Conservation (phyloP, 805 yeast genomes). For the Sugiyamaella qingdaonensis region DNA sequence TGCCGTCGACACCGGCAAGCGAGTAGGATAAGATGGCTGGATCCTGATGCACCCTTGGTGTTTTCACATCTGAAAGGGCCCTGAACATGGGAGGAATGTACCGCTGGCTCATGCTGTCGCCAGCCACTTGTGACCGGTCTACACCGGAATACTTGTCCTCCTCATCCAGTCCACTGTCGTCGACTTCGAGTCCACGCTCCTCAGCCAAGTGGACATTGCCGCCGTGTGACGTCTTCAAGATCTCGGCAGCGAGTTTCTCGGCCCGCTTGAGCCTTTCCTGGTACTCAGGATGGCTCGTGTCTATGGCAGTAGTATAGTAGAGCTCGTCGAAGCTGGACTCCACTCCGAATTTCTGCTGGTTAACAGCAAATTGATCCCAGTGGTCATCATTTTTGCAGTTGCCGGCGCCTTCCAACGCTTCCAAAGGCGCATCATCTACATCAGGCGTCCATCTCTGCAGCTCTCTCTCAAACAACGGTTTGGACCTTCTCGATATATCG, state of each 20-base stretch:
- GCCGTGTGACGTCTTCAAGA: slow-evolving; percentile 58
- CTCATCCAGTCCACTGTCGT: slow-evolving; percentile 89
- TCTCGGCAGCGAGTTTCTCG: slow-evolving; percentile 75
- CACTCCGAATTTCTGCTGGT: slow-evolving; percentile 84
- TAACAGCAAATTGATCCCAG: slow-evolving; percentile 97
- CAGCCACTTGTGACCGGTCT: slow-evolving; percentile 39
- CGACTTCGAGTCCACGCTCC: slow-evolving; percentile 75
- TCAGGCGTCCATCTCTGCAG: slow-evolving; percentile 86
- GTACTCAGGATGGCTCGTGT: slow-evolving; percentile 71
- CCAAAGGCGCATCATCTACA: slow-evolving; percentile 29
- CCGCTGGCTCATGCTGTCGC: slow-evolving; percentile 1
- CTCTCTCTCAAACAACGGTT: slow-evolving; percentile 56
- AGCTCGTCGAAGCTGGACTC: slow-evolving; percentile 80
- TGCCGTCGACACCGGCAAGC: slow-evolving; percentile 13
- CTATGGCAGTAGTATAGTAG: slow-evolving; percentile 75
- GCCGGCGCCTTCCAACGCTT: slow-evolving; percentile 35
- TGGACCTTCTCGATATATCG: slow-evolving; percentile 61
- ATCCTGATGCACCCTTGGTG: slow-evolving; percentile 44
- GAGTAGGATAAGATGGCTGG: slow-evolving; percentile 56
- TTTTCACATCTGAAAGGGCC: slow-evolving; percentile 22
- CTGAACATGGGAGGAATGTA: slow-evolving; percentile 28
- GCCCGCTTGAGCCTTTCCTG: slow-evolving; percentile 63
- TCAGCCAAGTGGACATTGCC: slow-evolving; percentile 83
- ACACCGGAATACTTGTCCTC: slow-evolving; percentile 97
- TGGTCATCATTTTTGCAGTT: slow-evolving; percentile 25